phyloP scores from a whole-genome alignment of 2,329 filamentous ascomycete genomes.

The Alternaria ethzedia region DNA sequence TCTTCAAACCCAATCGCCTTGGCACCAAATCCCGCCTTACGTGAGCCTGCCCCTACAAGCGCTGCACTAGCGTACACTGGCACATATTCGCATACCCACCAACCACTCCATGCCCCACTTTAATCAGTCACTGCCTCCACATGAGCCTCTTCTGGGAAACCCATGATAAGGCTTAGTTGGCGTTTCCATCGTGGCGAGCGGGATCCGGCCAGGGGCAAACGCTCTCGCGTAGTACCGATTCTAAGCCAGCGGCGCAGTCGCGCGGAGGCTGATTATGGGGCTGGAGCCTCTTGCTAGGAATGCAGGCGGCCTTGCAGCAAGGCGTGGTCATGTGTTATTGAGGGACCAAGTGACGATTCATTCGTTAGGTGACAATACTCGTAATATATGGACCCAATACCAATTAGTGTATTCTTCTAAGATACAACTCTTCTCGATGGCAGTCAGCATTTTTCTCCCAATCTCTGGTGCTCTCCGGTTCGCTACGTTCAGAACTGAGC shows the following conservation, averaged over 20 bases:
- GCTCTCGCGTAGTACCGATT: not conserved
- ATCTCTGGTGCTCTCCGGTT: not conserved
- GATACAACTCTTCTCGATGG: not conserved
- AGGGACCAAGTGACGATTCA: not conserved
- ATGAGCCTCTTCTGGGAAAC: not conserved
- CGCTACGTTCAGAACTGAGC: not conserved
- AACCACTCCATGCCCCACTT: not conserved
- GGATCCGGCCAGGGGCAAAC: constrained; percentile 2
- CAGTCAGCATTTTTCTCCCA: not conserved
- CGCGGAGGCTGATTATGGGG: not conserved
- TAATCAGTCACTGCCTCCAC: constrained; percentile 1
- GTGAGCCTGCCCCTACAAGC: constrained; percentile 5
- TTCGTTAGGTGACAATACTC: not conserved
- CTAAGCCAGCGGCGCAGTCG: constrained; percentile 8
- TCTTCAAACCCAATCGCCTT: not conserved
- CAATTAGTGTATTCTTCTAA: not conserved
- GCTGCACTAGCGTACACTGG: not conserved
- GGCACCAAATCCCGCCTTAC: constrained; percentile 2
- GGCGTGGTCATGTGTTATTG: constrained; percentile 1
- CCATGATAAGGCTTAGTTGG: not conserved
- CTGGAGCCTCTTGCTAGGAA: not conserved
- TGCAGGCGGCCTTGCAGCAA: constrained; percentile 1
- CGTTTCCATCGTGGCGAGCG: constrained; percentile 2
- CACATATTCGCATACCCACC: not conserved
- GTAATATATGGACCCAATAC: not conserved